These are phyloP conservation scores for Gossypium mustelinum DNA, from an alignment of 345 rosid genomes.

Conservation along the genomic window DNA sequence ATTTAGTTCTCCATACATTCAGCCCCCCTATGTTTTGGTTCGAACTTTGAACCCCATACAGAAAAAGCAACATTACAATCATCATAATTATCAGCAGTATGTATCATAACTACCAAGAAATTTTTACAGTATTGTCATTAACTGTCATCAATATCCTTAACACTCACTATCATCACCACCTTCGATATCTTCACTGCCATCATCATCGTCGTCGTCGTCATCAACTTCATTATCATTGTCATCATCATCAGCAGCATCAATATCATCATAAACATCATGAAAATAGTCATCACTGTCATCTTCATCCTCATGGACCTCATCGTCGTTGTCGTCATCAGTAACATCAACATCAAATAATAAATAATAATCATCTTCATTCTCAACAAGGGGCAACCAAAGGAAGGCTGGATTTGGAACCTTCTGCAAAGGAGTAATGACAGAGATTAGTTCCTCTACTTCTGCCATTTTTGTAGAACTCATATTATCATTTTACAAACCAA, in stretches of 20 bases:
- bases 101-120: conserved; percentile 12
- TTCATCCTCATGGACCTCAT: conserved; percentile 8
- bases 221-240: conserved; percentile 12
- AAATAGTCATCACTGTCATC: conserved; percentile 7
- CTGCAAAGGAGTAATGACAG: conserved; percentile 45
- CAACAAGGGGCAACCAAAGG: conserved; percentile 27
- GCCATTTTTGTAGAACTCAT: conserved; percentile 9
- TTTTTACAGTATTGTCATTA: conserved; percentile 1
- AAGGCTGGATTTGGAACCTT: conserved; percentile 31
- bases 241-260: conserved; percentile 3
- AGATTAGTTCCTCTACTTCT: conserved; percentile 38
- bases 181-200: conserved; percentile 21
- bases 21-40: conserved; percentile 47
- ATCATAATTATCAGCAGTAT: conserved; percentile 22
- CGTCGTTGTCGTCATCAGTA: conserved; percentile 22
- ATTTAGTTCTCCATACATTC: conserved; percentile 43
- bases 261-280: conserved; percentile 15
- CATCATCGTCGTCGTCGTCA: conserved; percentile 13
- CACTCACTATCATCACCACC: conserved; percentile 18
- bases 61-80: conserved; percentile 41
- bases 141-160: not conserved
- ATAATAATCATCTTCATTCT: conserved; percentile 20
- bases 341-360: conserved; percentile 20
- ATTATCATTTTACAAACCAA: conserved; percentile 8
- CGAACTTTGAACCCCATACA: conserved; percentile 58